A percentile compares a stretch with the other conserved stretches of the same genome.
Conservation (phyloP, 371 early-diverging fungal species). For the Conidiobolus incongruus region DNA sequence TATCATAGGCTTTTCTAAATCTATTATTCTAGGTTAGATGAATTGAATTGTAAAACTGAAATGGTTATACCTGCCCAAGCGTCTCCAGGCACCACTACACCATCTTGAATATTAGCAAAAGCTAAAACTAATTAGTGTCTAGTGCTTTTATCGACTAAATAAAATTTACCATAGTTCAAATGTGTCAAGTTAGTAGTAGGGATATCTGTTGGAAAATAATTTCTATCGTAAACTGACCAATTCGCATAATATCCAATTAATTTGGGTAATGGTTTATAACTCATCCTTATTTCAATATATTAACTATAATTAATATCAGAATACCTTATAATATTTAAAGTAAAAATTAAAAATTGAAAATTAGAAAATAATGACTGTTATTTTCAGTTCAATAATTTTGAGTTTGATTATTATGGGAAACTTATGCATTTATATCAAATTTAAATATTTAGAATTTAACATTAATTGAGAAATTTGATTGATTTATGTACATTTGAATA, state of each 20-base stretch:
- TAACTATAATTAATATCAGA: too few relatives aligned
- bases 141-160: not conserved
- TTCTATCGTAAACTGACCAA: conserved; percentile 2
- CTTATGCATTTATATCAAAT: too few relatives aligned
- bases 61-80: conserved; percentile 3
- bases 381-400: too few relatives aligned
- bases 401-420: too few relatives aligned
- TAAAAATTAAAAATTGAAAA: too few relatives aligned
- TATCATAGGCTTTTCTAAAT: not conserved
- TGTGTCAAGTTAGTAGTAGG: conserved; percentile 1
- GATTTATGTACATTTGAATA: too few relatives aligned
- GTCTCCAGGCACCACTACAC: not conserved
- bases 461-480: too few relatives aligned
- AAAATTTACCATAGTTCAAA: not conserved
- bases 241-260: not conserved
- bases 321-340: too few relatives aligned
- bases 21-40: not conserved
- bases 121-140: not conserved
- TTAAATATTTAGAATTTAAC: too few relatives aligned
- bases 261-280: too few relatives aligned
- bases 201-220: not conserved
- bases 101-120: not conserved
- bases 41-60: not conserved
- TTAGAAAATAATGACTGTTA: too few relatives aligned
- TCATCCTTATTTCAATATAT: too few relatives aligned